These are phyloP conservation scores for Monilinia fructigena DNA, from an alignment of 2,329 filamentous ascomycete genomes.

Conservation along the genomic window DNA sequence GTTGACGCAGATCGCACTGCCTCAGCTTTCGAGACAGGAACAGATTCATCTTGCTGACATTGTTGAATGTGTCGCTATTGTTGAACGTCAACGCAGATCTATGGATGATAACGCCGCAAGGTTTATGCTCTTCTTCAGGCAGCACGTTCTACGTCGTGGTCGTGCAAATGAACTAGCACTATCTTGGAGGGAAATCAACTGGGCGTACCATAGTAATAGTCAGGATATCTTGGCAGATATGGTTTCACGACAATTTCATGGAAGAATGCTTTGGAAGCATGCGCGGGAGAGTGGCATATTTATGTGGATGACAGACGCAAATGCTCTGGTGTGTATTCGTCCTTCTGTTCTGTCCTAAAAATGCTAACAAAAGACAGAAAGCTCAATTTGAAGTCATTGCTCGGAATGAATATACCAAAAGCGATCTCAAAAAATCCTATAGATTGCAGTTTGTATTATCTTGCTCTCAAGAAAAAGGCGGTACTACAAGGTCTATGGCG, in stretches of 20 bases:
- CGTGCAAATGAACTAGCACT: constrained; percentile 65
- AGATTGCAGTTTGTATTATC: constrained; percentile 86
- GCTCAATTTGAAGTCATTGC: constrained; percentile 86
- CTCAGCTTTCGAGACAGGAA: constrained; percentile 78
- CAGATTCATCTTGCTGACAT: constrained; percentile 84
- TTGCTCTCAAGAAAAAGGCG: constrained; percentile 86
- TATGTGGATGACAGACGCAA: constrained; percentile 84
- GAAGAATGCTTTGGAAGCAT: constrained; percentile 78
- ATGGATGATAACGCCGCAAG: constrained; percentile 88
- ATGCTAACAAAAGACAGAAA: constrained; percentile 48
- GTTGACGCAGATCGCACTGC: constrained; percentile 70
- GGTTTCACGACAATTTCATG: constrained; percentile 75
- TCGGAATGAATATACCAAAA: constrained; percentile 87
- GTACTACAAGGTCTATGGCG: constrained; percentile 91
- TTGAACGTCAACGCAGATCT: constrained; percentile 82
- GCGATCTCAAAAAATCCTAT: constrained; percentile 86
- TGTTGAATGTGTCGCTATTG: constrained; percentile 77
- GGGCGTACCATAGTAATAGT: constrained; percentile 79
- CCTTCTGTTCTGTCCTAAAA: background rate
- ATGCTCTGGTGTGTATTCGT: constrained; percentile 63
- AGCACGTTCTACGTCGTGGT: constrained; percentile 69
- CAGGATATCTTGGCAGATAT: constrained; percentile 90
- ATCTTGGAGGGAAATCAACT: constrained; percentile 76
- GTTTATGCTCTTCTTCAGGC: constrained; percentile 84
- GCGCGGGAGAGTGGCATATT: constrained; percentile 87